A percentile compares a stretch with the other conserved stretches of the same genome.
phyloP scores from a whole-genome alignment of 2,329 filamentous ascomycete genomes.

The Alternaria tenuissima region DNA sequence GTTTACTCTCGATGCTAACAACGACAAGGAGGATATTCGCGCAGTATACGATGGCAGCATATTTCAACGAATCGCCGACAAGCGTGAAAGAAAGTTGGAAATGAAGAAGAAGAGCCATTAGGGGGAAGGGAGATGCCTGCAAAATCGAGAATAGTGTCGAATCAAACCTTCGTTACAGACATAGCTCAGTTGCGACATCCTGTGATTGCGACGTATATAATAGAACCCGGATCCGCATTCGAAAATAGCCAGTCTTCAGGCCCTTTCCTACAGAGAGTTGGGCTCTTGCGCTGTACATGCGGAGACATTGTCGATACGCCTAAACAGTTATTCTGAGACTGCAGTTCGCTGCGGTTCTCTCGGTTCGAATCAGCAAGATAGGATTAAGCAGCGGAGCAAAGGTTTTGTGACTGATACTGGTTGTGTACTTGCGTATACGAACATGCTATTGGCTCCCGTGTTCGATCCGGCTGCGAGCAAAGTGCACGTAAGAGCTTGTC shows the following conservation, averaged over 20 bases:
- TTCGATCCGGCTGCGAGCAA: not conserved
- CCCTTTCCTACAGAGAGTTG: not conserved
- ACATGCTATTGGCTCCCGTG: not conserved
- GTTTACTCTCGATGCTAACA: not conserved
- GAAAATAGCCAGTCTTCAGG: not conserved
- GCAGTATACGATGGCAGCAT: constrained; percentile 63
- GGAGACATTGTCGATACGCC: not conserved
- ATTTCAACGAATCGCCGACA: constrained; percentile 51
- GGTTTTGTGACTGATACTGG: not conserved
- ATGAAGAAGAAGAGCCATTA: constrained; percentile 1
- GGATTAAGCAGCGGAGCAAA: not conserved
- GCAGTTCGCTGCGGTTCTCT: not conserved
- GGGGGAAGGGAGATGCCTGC: not conserved
- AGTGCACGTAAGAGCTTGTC: not conserved
- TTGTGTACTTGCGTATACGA: not conserved
- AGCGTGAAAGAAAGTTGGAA: constrained; percentile 7
- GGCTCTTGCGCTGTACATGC: rapidly evolving
- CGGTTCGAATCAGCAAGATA: not conserved
- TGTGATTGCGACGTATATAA: not conserved
- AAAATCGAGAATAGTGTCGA: not conserved
- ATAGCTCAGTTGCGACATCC: not conserved
- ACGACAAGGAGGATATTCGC: constrained; percentile 59
- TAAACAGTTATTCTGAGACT: not conserved
- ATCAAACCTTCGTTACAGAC: not conserved
- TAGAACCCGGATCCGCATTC: not conserved